Evolutionary conservation across 176 grass and related monocot species (phyloP), one percentile per base, ranked within the genome.

Genomic region (Oryza glumipatula): DNA sequence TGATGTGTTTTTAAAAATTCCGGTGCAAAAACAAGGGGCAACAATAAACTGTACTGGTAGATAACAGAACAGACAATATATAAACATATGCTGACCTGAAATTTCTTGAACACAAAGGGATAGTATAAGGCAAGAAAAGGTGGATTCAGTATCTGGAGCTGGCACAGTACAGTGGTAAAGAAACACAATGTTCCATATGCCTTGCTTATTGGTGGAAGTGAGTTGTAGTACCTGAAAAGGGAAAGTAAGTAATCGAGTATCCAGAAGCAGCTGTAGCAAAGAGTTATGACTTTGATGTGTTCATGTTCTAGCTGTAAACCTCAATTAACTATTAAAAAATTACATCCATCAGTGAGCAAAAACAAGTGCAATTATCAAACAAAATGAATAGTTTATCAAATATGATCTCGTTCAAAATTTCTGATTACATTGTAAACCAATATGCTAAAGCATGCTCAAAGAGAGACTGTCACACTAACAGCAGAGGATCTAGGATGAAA

Each of bases 201-300:
- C 90, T 95, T 98, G 79, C 90, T 90, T 83, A 98, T 88, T 28
- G 95, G 92, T 75, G 92, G 95, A 94, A 97, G 95, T 30, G 95
- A 94, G 67, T 94, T 92, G 85, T 97, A 97, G 89, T 89, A 97
- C 88, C 92, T 97, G 92, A 49, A 85, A 86, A 43, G 82, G 67
- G 32, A 76, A 83, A 80, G 23, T 21, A 70, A 80, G 74, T 19
- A 30, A 74, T 26, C 12, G 72, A 15, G 21, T 32, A 43, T 52
- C 61, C 13, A 11, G 56, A 77, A 47, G 64, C 28, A 77, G 35
- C 14, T 64, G 28, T 32, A 22, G n/a, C 46, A 3, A 23, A 76
- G 3, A 16, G 28, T 52, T 60, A 39, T 67, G 8, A 63, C 9
- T 63, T 58, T 63, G 23, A n/a, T 21, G 43, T 46, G 6, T 24